Evolutionary conservation across 768 basidiomycete species (phyloP), one percentile per base, ranked within the genome.

Genomic region (Leucosporidium scottii): DNA sequence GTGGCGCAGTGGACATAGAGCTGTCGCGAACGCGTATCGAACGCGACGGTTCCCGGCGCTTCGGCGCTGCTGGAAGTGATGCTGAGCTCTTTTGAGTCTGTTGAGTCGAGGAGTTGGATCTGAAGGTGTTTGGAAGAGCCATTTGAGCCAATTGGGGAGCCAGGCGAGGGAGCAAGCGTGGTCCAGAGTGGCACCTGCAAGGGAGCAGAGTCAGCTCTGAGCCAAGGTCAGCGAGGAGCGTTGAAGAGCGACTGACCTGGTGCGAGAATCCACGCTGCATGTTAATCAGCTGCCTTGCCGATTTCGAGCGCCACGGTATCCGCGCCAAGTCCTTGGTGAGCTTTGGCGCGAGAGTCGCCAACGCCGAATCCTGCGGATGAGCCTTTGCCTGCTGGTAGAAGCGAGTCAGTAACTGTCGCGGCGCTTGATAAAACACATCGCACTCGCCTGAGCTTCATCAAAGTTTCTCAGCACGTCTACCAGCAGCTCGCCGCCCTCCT

Each of bases 291-390:
- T 67, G 28, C 1, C 12, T 20, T 0, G 49, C 61, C 15, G 13
- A 21, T 44, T 4, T 15, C 1, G 1, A 0, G 0, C 18, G 1
- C 67, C 67, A 72, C 13, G 47, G 15, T 39, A 65, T 54, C 3
- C 47, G 23, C 3, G 71, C 36, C 1, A 1, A 18, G 4, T 47
- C 23, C 39, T 67, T 66, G 2, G 1, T 36, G 1, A 72, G 59
- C 47, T 72, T 72, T 7, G 65, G 71, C 9, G 71, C 71, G 36
- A 59, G 62, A 5, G 64, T 61, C 7, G 65, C 71, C 4, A 31
- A 50, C 4, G 44, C 3, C 4, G 58, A 9, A 30, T 70, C 65
- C 64, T 70, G 69, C 12, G 47, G 53, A 25, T 7, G 27, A 4
- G 69, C 65, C 39, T 31, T 23, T 12, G 34, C 53, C 68, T 65